A percentile compares a stretch with the other conserved stretches of the same genome.
phyloP scores from a whole-genome alignment of 805 yeast genomes.

The Citeromyces matritensis region DNA sequence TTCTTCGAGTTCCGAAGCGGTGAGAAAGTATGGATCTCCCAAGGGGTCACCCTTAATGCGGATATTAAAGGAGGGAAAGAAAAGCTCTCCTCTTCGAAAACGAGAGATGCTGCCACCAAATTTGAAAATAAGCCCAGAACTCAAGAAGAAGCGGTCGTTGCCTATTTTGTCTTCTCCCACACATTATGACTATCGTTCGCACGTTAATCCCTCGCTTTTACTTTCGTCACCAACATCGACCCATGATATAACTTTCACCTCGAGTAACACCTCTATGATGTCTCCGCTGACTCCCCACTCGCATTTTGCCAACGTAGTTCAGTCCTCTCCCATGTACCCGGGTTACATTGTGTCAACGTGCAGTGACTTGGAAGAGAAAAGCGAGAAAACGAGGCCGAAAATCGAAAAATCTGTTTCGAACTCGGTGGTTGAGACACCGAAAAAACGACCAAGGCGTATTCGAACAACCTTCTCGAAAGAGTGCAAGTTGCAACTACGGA shows the following conservation, averaged over 20 bases:
- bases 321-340: slow-evolving; percentile 18
- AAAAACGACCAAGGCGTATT: too few relatives aligned
- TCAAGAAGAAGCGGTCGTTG: not conserved
- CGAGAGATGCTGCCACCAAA: not conserved
- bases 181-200: not conserved
- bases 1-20: slow-evolving; percentile 6
- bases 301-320: slow-evolving; percentile 15
- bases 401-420: too few relatives aligned
- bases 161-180: too few relatives aligned
- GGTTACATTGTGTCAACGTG: slow-evolving; percentile 7
- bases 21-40: slow-evolving; percentile 6
- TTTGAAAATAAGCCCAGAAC: slow-evolving; percentile 1
- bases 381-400: too few relatives aligned
- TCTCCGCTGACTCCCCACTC: slow-evolving; percentile 14
- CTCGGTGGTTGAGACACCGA: too few relatives aligned
- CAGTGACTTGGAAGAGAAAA: too few relatives aligned
- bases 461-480: too few relatives aligned
- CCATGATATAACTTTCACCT: too few relatives aligned
- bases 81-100: not conserved
- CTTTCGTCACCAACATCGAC: slow-evolving; percentile 2
- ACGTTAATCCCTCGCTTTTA: slow-evolving; percentile 3
- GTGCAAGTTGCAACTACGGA: too few relatives aligned
- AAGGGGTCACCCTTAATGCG: slow-evolving; percentile 9
- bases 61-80: slow-evolving; percentile 4
- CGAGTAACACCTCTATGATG: too few relatives aligned